Percentiles rank a stretch among this genome's conserved stretches.
Conservation (phyloP, 148 eudicot species). For the Silene uniflora region DNA sequence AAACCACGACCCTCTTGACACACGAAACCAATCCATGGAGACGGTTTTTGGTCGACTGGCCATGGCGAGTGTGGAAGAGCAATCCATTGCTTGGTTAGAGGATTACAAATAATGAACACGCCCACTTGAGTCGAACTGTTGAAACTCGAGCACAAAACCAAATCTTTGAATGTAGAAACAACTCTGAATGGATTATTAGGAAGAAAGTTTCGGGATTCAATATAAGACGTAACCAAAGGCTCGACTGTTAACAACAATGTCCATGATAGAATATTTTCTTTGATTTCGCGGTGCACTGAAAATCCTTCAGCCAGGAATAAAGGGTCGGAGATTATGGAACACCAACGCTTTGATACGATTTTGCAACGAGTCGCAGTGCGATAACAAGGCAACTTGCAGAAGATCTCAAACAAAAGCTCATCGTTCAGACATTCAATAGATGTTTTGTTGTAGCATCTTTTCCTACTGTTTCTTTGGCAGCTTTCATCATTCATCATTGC, state of each 20-base stretch:
- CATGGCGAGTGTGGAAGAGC: background rate
- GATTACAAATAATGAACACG: background rate
- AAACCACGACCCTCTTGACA: background rate
- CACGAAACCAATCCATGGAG: background rate
- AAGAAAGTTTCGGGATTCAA: background rate
- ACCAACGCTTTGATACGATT: background rate
- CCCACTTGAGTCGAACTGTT: background rate
- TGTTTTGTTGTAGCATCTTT: background rate
- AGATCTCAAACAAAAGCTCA: conserved; percentile 1
- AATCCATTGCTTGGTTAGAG: conserved; percentile 2
- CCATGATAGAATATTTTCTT: background rate
- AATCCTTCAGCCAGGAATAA: background rate
- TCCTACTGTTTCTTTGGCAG: background rate
- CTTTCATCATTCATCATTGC: no score
- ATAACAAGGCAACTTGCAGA: background rate
- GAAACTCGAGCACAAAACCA: conserved; percentile 1
- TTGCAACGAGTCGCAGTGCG: background rate
- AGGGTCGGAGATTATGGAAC: background rate
- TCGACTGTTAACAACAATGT: background rate
- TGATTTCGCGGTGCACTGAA: background rate
- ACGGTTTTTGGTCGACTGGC: background rate
- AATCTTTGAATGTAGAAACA: background rate
- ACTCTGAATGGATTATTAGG: background rate
- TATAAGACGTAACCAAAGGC: background rate
- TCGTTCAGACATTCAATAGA: background rate